A percentile compares a stretch with the other conserved stretches of the same genome.
These are phyloP conservation scores for Dendrothele bispora DNA, from an alignment of 768 basidiomycete genomes.

Conservation along the genomic window DNA sequence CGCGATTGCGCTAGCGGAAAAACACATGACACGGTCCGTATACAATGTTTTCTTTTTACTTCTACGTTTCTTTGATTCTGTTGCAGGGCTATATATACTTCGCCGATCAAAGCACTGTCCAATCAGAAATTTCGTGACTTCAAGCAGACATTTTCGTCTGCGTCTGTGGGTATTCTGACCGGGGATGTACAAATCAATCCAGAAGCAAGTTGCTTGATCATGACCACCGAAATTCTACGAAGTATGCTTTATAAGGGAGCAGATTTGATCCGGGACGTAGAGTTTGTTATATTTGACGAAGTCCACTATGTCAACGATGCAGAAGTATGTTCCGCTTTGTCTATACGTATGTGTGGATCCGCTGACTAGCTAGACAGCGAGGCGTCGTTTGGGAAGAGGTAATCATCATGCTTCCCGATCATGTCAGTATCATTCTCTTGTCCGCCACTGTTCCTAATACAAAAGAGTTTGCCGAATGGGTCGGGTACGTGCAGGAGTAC, in stretches of 20 bases:
- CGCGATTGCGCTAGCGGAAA: slow-evolving; percentile 93
- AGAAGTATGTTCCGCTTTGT: slow-evolving; percentile 57
- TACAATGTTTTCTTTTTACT: background rate
- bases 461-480: slow-evolving; percentile 98
- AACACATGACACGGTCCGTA: slow-evolving; percentile 95
- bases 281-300: slow-evolving; percentile 99
- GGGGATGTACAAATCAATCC: slow-evolving; percentile 99
- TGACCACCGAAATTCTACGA: slow-evolving; percentile 97
- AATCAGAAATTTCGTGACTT: slow-evolving; percentile 99
- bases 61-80: slow-evolving; percentile 12
- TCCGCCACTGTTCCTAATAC: slow-evolving; percentile 99
- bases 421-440: slow-evolving; percentile 95
- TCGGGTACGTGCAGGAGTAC: slow-evolving; percentile 65
- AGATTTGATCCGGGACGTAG: slow-evolving; percentile 96
- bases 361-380: slow-evolving; percentile 51
- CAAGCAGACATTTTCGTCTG: slow-evolving; percentile 90
- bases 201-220: slow-evolving; percentile 94
- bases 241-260: slow-evolving; percentile 99
- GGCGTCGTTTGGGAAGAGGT: slow-evolving; percentile 99
- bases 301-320: slow-evolving; percentile 99
- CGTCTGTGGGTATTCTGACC: slow-evolving; percentile 92
- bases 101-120: slow-evolving; percentile 96
- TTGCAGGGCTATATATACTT: slow-evolving; percentile 93
- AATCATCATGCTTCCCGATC: slow-evolving; percentile 99
- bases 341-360: background rate